A percentile compares a stretch with the other conserved stretches of the same genome.
Conservation (phyloP, 2,329 filamentous ascomycete genomes). For the Ceratocystis smalleyi region DNA sequence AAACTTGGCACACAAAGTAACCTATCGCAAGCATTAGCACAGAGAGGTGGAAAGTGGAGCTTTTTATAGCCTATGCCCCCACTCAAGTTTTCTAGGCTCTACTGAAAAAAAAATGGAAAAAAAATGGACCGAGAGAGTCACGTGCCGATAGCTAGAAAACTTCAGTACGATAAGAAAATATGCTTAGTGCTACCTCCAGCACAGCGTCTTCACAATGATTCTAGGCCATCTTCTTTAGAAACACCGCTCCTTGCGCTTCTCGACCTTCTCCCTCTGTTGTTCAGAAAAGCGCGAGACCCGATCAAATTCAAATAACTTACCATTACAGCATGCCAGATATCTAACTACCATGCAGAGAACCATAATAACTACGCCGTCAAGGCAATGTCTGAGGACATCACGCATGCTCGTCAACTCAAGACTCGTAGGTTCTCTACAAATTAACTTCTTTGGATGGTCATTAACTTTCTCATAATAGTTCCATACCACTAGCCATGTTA, state of each 20-base stretch:
- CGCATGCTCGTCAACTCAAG: not conserved
- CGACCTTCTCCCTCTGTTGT: not conserved
- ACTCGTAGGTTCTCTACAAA: not conserved
- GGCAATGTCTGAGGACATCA: slow-evolving; percentile 6
- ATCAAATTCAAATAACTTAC: not conserved
- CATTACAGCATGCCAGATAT: too few relatives aligned
- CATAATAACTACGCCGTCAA: not conserved
- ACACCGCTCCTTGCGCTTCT: not conserved
- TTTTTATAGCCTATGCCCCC: not conserved
- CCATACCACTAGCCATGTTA: not conserved
- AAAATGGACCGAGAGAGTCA: not conserved
- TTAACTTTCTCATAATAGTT: not conserved
- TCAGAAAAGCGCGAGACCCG: not conserved
- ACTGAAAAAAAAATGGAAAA: not conserved
- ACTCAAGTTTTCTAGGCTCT: too few relatives aligned
- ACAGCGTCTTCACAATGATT: not conserved
- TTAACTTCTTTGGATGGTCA: too few relatives aligned
- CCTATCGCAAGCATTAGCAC: too few relatives aligned
- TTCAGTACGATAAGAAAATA: not conserved
- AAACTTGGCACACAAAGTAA: too few relatives aligned
- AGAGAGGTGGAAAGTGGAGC: not conserved
- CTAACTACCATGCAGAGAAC: slow-evolving; percentile 1
- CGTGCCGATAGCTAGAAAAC: slow-evolving; percentile 4
- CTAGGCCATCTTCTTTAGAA: not conserved
- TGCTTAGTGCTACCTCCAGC: not conserved